phyloP scores from a whole-genome alignment of 202 grass and related monocot species.

The Brachypodium distachyon region DNA sequence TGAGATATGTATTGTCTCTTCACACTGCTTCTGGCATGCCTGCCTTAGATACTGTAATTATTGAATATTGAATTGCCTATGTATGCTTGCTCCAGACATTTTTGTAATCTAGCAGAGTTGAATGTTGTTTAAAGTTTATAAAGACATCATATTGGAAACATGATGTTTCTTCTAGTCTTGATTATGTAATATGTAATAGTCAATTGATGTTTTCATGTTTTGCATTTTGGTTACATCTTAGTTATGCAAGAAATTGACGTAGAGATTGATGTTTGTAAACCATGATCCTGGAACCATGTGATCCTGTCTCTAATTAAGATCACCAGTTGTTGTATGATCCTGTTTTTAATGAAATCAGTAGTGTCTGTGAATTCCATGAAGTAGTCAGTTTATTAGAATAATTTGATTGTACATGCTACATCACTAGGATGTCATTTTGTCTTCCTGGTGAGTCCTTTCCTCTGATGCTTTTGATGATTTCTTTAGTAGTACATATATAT shows the following conservation, averaged over 20 bases:
- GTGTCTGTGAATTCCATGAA: too few species aligned
- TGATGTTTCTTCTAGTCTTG: too few species aligned
- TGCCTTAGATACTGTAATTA: not conserved
- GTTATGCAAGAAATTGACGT: not conserved
- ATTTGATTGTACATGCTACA: too few species aligned
- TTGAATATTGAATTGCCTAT: not conserved
- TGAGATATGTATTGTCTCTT: not conserved
- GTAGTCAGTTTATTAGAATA: too few species aligned
- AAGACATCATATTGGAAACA: too few species aligned
- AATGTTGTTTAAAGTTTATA: too few species aligned
- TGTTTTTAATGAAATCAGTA: not conserved
- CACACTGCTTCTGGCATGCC: not conserved
- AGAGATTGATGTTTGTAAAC: not conserved
- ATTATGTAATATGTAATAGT: too few species aligned
- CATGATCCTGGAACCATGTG: not conserved
- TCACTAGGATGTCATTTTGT: too few species aligned
- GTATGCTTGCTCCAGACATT: not conserved
- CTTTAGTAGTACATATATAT: not conserved
- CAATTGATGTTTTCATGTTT: too few species aligned
- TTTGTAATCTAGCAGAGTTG: not conserved
- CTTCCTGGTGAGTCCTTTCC: not conserved
- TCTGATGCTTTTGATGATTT: not conserved
- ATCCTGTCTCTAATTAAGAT: too few species aligned
- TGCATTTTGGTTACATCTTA: not conserved
- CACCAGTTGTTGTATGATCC: not conserved